Percentiles rank a stretch among this genome's conserved stretches.
Conservation (phyloP, 2,329 filamentous ascomycete species). For the Fusarium temperatum region DNA sequence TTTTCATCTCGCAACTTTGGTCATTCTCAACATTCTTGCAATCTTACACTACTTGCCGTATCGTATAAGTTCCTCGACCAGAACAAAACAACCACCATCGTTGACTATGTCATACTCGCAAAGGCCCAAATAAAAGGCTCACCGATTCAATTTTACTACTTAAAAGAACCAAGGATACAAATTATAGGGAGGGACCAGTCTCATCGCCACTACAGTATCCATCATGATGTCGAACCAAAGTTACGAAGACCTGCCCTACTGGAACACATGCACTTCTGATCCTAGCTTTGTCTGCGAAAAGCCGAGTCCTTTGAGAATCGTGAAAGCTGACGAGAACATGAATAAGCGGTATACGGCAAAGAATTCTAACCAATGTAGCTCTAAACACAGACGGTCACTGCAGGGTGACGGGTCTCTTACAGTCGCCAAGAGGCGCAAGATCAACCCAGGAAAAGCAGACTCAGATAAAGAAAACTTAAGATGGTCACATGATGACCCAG, state of each 20-base stretch:
- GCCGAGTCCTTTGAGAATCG: conserved; percentile 60
- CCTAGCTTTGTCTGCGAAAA: conserved; percentile 37
- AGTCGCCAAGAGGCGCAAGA: conserved; percentile 49
- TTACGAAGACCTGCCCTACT: conserved; percentile 36
- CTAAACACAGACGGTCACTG: not conserved
- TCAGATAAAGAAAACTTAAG: conserved; percentile 33
- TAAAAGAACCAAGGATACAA: not conserved
- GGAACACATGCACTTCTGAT: conserved; percentile 46
- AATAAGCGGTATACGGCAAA: conserved; percentile 33
- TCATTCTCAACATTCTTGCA: not conserved
- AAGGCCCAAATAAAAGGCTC: not conserved
- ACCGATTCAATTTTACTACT: no score
- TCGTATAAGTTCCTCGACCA: not conserved
- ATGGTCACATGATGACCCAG: not conserved
- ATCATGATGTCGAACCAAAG: conserved; percentile 48
- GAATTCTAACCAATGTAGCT: conserved; percentile 41
- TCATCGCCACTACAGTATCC: not conserved
- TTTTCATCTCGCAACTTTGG: not conserved
- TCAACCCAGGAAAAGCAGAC: conserved; percentile 1
- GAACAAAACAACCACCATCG: not conserved
- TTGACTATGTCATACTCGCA: not conserved
- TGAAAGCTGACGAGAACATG: conserved; percentile 49
- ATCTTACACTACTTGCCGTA: not conserved
- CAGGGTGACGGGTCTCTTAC: conserved; percentile 41
- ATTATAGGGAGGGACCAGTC: not conserved